A percentile compares a stretch with the other conserved stretches of the same genome.
These are phyloP conservation scores for Penicillium freii DNA, from an alignment of 2,329 filamentous ascomycete species.

Conservation along the genomic window DNA sequence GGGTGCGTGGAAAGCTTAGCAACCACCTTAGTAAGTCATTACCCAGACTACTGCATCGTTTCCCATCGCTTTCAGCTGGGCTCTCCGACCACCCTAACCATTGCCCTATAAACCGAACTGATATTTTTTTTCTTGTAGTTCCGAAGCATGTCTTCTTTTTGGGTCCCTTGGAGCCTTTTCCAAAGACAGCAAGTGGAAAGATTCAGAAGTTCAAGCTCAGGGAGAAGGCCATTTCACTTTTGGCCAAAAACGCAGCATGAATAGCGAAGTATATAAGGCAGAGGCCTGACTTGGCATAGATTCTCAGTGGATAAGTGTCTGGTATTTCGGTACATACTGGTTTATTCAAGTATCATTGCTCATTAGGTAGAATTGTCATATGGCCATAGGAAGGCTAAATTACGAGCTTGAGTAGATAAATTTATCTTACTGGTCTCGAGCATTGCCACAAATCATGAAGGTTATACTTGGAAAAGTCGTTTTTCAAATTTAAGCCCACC, in stretches of 20 bases:
- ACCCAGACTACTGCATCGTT: neutral
- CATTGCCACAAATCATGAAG: neutral
- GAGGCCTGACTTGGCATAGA: neutral
- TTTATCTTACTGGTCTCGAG: neutral
- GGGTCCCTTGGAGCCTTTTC: conserved; percentile 60
- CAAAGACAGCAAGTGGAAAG: conserved; percentile 95
- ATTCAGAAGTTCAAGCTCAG: conserved; percentile 90
- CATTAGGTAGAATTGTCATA: too few species aligned
- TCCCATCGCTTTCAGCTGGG: neutral
- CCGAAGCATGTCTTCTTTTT: conserved; percentile 90
- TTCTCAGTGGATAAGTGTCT: neutral
- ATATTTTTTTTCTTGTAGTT: conserved; percentile 44
- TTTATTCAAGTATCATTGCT: neutral
- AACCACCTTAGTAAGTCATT: conserved; percentile 62
- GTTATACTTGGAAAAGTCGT: neutral
- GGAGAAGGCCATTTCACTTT: conserved; percentile 58
- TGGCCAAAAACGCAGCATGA: conserved; percentile 34
- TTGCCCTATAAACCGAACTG: neutral
- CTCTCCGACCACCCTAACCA: neutral
- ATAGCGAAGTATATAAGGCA: neutral
- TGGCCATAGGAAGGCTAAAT: neutral
- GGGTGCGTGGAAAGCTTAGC: conserved; percentile 68
- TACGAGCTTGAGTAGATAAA: neutral
- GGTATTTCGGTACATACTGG: neutral
- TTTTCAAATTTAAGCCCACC: too few species aligned